Evolutionary conservation across 805 yeast species (phyloP).

Genomic region (Barnettozyma pratensis): DNA sequence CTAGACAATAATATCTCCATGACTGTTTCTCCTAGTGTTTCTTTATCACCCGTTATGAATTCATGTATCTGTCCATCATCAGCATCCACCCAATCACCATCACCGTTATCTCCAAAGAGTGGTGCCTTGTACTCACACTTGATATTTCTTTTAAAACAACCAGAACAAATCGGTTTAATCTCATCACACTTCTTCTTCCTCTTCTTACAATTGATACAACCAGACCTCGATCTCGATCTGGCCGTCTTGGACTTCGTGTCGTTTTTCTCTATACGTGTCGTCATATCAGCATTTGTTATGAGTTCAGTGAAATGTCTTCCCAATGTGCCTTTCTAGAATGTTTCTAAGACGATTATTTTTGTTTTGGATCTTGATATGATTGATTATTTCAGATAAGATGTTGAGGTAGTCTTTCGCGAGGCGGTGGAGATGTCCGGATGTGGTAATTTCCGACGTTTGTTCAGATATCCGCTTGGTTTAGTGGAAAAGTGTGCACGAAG

Average conservation of each 20-base stretch:
- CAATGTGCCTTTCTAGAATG: no score
- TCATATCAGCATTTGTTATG: not conserved
- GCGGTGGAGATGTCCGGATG: no score
- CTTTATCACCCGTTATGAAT: conserved; percentile 9
- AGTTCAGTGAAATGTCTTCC: no score
- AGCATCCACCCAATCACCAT: not conserved
- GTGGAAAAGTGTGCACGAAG: no score
- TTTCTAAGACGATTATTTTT: no score
- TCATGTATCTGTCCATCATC: not conserved
- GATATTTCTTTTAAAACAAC: conserved; percentile 30
- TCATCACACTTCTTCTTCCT: conserved; percentile 49
- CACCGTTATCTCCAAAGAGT: not conserved
- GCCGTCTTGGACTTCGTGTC: not conserved
- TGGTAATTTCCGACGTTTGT: no score
- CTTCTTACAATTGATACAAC: conserved; percentile 37
- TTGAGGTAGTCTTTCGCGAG: no score
- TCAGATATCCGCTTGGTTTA: no score
- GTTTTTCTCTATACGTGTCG: not conserved
- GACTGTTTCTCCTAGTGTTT: conserved; percentile 7
- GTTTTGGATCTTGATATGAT: no score
- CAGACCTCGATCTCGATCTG: conserved; percentile 28
- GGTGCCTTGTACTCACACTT: conserved; percentile 24
- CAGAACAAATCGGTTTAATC: conserved; percentile 39
- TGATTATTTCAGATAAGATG: no score
- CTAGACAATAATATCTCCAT: conserved; percentile 3